Conservation (phyloP, 78 protist genomes). For the Isochrysis galbana region DNA sequence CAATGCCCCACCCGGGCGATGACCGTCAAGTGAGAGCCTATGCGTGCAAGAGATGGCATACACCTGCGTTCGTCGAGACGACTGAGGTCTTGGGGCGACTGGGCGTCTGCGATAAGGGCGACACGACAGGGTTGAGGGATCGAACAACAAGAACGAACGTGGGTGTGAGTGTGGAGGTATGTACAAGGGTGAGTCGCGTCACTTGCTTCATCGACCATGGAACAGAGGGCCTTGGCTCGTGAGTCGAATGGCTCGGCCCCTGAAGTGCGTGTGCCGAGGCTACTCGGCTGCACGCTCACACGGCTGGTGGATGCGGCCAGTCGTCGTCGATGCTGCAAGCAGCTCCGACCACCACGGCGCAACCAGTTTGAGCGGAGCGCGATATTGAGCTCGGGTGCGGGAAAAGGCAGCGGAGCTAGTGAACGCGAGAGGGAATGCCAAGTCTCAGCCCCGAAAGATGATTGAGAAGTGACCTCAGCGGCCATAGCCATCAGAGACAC, state of each 20-base stretch:
- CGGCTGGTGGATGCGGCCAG: background rate
- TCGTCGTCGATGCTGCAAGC: background rate
- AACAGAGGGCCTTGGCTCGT: background rate
- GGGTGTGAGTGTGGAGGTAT: background rate
- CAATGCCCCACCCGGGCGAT: no score
- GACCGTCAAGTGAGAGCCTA: background rate
- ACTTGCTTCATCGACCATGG: background rate
- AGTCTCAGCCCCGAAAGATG: conserved; percentile 19
- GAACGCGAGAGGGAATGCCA: no score
- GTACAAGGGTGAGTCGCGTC: background rate
- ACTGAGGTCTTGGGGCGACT: no score
- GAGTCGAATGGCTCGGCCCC: background rate
- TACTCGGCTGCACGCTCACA: conserved; percentile 17
- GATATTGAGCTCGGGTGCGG: background rate
- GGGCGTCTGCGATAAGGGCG: no score
- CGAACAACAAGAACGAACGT: background rate
- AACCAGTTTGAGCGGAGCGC: conserved; percentile 9
- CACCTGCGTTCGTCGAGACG: no score
- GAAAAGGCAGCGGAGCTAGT: no score
- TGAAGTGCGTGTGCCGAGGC: background rate
- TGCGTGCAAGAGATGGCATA: background rate
- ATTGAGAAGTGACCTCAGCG: background rate
- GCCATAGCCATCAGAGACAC: conserved; percentile 5
- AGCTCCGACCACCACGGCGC: background rate
- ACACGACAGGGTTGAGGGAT: no score